Percentiles rank a stretch among this genome's conserved stretches.
These are phyloP conservation scores for Chalciporus pseudorubinellus DNA, from an alignment of 768 basidiomycete species.

Conservation along the genomic window DNA sequence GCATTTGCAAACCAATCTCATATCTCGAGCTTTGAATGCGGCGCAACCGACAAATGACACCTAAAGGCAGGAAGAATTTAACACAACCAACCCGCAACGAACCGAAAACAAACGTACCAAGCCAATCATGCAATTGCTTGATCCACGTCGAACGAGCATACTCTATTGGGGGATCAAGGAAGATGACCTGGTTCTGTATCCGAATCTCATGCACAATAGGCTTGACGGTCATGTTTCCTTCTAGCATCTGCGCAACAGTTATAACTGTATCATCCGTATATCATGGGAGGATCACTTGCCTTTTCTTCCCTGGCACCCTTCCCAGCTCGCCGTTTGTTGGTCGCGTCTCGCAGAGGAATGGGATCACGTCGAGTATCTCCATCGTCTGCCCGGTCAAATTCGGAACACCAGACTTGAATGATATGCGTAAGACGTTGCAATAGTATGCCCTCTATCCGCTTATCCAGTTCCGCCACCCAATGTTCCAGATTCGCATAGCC, in stretches of 20 bases:
- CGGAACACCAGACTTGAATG: conserved; percentile 83
- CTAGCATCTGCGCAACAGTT: conserved; percentile 51
- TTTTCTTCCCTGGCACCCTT: conserved; percentile 79
- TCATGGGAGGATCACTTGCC: conserved; percentile 37
- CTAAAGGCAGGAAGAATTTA: conserved; percentile 33
- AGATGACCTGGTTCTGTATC: conserved; percentile 99
- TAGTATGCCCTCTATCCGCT: conserved; percentile 79
- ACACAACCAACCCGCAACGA: not conserved
- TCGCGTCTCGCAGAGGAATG: conserved; percentile 48
- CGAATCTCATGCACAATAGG: conserved; percentile 94
- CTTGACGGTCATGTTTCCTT: conserved; percentile 72
- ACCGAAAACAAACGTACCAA: conserved; percentile 47
- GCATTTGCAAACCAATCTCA: conserved; percentile 94
- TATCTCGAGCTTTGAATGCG: conserved; percentile 95
- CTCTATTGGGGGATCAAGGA: conserved; percentile 97
- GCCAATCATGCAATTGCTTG: conserved; percentile 83
- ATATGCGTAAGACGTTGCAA: conserved; percentile 71
- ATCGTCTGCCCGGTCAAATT: conserved; percentile 79
- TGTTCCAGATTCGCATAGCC: conserved; percentile 93
- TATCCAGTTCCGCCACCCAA: conserved; percentile 84
- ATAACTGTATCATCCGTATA: not conserved
- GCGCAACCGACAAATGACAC: conserved; percentile 81
- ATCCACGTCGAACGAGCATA: conserved; percentile 90
- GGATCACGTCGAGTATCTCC: conserved; percentile 57
- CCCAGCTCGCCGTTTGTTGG: conserved; percentile 65